phyloP scores from a whole-genome alignment of 2,329 filamentous ascomycete species.

The Plenodomus biglobosus region DNA sequence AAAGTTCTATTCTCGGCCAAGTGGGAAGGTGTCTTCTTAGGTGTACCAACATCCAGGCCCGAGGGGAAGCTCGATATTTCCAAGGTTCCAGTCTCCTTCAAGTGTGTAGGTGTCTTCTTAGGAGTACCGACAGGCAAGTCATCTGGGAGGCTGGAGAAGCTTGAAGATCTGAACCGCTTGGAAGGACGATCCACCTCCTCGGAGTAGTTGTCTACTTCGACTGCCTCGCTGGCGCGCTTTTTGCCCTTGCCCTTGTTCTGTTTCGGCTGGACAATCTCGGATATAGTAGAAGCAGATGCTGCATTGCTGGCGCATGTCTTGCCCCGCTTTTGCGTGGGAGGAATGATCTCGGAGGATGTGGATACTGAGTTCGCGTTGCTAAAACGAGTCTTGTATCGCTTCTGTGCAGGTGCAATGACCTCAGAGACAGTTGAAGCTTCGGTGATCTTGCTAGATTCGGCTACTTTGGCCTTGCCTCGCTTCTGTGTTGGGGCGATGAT shows the following conservation, averaged over 20 bases:
- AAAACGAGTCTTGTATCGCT: neutral
- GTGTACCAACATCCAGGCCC: constrained; percentile 21
- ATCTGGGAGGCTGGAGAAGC: constrained; percentile 25
- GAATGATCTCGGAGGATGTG: neutral
- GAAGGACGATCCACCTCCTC: constrained; percentile 3
- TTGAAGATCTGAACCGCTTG: constrained; percentile 22
- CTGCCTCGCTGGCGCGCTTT: constrained; percentile 20
- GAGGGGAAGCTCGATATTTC: neutral
- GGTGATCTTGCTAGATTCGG: constrained; percentile 11
- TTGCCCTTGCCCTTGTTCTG: constrained; percentile 19
- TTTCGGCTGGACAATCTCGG: neutral
- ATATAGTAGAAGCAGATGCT: neutral
- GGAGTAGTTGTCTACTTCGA: constrained; percentile 9
- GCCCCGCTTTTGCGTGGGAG: neutral
- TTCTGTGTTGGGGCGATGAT: too few relatives aligned
- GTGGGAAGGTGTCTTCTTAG: constrained; percentile 22
- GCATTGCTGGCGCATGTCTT: constrained; percentile 1
- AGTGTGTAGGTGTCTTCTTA: constrained; percentile 13
- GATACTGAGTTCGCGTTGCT: neutral
- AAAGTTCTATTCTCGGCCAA: too few relatives aligned
- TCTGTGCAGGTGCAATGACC: neutral
- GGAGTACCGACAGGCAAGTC: constrained; percentile 25
- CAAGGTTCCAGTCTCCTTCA: neutral
- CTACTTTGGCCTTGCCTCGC: too few relatives aligned
- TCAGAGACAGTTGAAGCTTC: constrained; percentile 1